phyloP scores from a whole-genome alignment of 2,329 filamentous ascomycete genomes.

The Talaromyces amestolkiae region DNA sequence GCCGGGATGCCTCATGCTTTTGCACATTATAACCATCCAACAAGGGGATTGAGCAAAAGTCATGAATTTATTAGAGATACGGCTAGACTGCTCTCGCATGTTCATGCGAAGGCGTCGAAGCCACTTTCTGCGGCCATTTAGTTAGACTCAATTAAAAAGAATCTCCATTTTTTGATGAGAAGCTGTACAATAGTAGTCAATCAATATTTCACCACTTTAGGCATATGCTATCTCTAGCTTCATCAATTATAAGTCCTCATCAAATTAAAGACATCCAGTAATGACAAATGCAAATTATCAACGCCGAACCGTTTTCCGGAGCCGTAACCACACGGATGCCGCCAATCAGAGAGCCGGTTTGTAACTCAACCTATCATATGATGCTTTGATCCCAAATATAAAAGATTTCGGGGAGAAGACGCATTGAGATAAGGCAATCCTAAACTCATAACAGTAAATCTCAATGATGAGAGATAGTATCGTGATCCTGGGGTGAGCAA shows the following conservation, averaged over 20 bases:
- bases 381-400: neutral
- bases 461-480: slow-evolving; percentile 20
- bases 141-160: neutral
- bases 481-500: slow-evolving; percentile 17
- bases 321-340: slow-evolving; percentile 5
- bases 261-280: neutral
- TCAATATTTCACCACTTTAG: too few relatives aligned
- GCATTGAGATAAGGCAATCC: neutral
- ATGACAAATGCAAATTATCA: slow-evolving; percentile 3
- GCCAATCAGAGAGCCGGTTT: slow-evolving; percentile 6
- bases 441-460: neutral
- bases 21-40: slow-evolving; percentile 26
- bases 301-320: neutral
- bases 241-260: too few relatives aligned
- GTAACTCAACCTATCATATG: neutral
- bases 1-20: slow-evolving; percentile 38
- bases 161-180: neutral
- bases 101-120: slow-evolving; percentile 12
- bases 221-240: too few relatives aligned
- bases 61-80: slow-evolving; percentile 31
- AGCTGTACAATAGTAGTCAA: neutral
- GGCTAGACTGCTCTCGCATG: slow-evolving; percentile 17
- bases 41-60: slow-evolving; percentile 26
- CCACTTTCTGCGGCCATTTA: neutral
- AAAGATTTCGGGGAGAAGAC: neutral